These are phyloP conservation scores for Trametes cubensis DNA, from an alignment of 768 basidiomycete species.

Conservation along the genomic window DNA sequence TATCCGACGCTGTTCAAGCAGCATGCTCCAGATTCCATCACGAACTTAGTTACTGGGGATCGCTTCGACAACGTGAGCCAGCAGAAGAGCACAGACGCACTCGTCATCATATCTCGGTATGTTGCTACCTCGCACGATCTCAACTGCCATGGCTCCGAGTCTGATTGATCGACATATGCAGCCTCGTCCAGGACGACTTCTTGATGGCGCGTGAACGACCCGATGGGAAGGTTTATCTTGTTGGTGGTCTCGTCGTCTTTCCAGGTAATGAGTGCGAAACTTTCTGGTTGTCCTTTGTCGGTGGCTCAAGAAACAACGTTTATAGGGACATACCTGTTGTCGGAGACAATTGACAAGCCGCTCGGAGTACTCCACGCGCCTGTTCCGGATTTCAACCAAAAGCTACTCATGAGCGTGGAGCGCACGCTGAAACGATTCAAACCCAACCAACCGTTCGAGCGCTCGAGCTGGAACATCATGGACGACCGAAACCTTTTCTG, in stretches of 20 bases:
- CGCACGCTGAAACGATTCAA: constrained; percentile 40
- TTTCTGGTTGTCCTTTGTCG: too few species aligned
- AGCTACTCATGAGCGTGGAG: constrained; percentile 39
- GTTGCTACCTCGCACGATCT: neutral
- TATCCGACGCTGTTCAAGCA: constrained; percentile 38
- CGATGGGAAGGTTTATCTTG: constrained; percentile 41
- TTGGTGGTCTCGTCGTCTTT: constrained; percentile 39
- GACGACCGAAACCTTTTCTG: constrained; percentile 36
- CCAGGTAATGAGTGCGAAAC: constrained; percentile 31
- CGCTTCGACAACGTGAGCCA: constrained; percentile 14
- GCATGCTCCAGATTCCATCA: constrained; percentile 25
- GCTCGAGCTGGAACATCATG: constrained; percentile 40
- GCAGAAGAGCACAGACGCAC: constrained; percentile 32
- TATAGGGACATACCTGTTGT: constrained; percentile 38
- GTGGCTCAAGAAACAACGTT: neutral
- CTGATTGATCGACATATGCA: constrained; percentile 6
- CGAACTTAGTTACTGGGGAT: constrained; percentile 36
- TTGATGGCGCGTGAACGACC: constrained; percentile 39
- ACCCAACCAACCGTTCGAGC: constrained; percentile 39
- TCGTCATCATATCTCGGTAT: constrained; percentile 33
- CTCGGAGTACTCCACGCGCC: constrained; percentile 32
- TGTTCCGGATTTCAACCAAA: constrained; percentile 41
- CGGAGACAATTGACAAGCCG: constrained; percentile 36
- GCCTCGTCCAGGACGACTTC: constrained; percentile 40
- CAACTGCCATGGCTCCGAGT: neutral